A percentile compares a stretch with the other conserved stretches of the same genome.
Conservation (phyloP, 2,329 filamentous ascomycete species). For the Paracoccidioides lutzii region DNA sequence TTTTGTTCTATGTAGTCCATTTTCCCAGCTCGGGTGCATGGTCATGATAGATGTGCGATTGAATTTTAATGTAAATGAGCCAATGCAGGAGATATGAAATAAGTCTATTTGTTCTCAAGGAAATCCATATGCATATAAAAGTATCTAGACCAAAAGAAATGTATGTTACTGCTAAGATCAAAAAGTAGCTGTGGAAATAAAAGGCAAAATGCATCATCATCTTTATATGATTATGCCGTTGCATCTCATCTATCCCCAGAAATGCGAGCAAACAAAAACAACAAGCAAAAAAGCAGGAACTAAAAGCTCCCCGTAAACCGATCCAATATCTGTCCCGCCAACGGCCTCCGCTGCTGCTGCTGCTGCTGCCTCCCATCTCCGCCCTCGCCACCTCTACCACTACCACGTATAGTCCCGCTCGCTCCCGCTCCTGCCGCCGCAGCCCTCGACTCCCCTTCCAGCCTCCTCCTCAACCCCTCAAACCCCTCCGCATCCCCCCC, state of each 20-base stretch:
- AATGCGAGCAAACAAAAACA: not conserved
- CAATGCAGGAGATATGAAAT: not conserved
- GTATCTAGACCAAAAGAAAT: no score
- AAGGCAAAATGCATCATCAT: not conserved
- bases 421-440: constrained; percentile 15
- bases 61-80: not conserved
- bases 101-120: not conserved
- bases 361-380: constrained; percentile 5
- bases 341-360: constrained; percentile 16
- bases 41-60: not conserved
- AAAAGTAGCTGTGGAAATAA: not conserved
- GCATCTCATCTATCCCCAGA: not conserved
- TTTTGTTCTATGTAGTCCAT: no score
- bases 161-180: no score
- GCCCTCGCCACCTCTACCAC: constrained; percentile 6
- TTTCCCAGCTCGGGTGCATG: no score
- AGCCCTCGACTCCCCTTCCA: constrained; percentile 28
- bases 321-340: constrained; percentile 18
- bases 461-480: constrained; percentile 27
- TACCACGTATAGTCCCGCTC: constrained; percentile 4
- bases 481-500: constrained; percentile 20
- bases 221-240: no score
- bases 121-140: not conserved
- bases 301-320: constrained; percentile 20
- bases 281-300: not conserved